These are phyloP conservation scores for Citrus mangshanensis DNA, from an alignment of 345 rosid species.

Conservation along the genomic window DNA sequence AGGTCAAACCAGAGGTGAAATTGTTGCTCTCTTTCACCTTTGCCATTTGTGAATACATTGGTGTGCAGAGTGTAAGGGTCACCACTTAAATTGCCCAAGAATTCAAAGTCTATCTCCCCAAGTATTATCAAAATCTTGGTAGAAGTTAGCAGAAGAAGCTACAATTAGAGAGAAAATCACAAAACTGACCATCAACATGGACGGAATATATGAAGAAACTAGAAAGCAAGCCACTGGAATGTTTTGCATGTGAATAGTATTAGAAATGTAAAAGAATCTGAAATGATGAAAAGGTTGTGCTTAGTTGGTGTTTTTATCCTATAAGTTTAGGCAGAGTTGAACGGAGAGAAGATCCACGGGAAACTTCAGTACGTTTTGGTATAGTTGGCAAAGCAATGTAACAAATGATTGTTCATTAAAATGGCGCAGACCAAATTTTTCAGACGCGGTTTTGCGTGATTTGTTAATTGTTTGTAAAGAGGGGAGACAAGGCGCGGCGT, in stretches of 20 bases:
- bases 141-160: slow-evolving; percentile 18
- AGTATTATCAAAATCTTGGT: slow-evolving; percentile 29
- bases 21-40: too few relatives aligned
- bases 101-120: slow-evolving; percentile 54
- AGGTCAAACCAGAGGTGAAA: too few relatives aligned
- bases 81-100: too few relatives aligned
- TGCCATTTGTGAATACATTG: too few relatives aligned
- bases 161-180: not conserved
- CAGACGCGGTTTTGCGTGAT: not conserved
- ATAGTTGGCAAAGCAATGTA: not conserved
- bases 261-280: not conserved
- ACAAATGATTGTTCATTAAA: not conserved
- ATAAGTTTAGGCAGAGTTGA: not conserved
- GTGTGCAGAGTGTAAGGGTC: too few relatives aligned
- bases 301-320: not conserved
- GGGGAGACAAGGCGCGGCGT: not conserved
- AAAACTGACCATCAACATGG: not conserved
- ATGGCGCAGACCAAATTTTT: not conserved
- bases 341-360: not conserved
- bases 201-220: not conserved
- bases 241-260: not conserved
- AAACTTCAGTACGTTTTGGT: not conserved
- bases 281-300: not conserved
- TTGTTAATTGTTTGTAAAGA: not conserved
- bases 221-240: not conserved